These are phyloP conservation scores for Talaromyces thailandensis DNA, from an alignment of 495 filamentous ascomycete species.

Conservation along the genomic window DNA sequence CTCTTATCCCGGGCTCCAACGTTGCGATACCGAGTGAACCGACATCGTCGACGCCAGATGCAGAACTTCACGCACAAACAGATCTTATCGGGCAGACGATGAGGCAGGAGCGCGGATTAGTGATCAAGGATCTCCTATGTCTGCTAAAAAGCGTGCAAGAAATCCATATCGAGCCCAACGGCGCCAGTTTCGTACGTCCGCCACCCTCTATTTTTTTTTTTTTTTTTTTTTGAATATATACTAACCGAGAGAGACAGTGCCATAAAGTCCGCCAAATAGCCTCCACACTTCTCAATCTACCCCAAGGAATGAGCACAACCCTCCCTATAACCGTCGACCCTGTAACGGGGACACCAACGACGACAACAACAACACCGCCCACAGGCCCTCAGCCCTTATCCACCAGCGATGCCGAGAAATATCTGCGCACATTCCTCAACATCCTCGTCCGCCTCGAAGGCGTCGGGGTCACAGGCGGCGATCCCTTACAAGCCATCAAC, in stretches of 20 bases:
- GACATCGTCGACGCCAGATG: constrained; percentile 10
- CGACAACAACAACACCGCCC: constrained; percentile 9
- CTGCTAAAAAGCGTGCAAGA: constrained; percentile 64
- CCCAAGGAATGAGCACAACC: constrained; percentile 45
- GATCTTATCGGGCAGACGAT: constrained; percentile 45
- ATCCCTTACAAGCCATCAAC: neutral
- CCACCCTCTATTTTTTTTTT: neutral
- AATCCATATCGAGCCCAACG: constrained; percentile 77
- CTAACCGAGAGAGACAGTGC: constrained; percentile 24
- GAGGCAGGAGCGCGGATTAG: constrained; percentile 58
- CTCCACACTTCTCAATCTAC: constrained; percentile 58
- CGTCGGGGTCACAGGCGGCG: constrained; percentile 10
- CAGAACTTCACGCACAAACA: constrained; percentile 27
- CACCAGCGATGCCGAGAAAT: constrained; percentile 46
- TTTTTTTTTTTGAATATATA: constrained; percentile 1
- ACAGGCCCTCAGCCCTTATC: constrained; percentile 25
- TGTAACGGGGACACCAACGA: neutral
- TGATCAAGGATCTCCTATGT: constrained; percentile 64
- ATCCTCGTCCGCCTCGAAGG: constrained; percentile 62
- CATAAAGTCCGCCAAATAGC: constrained; percentile 69
- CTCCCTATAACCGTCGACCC: constrained; percentile 16
- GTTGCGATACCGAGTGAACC: neutral
- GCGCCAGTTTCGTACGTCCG: constrained; percentile 52
- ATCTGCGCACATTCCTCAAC: constrained; percentile 58
- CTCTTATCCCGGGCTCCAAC: neutral